Evolutionary conservation across 129 eudicot genomes (phyloP).

Genomic region (Ambrosia artemisiifolia): DNA sequence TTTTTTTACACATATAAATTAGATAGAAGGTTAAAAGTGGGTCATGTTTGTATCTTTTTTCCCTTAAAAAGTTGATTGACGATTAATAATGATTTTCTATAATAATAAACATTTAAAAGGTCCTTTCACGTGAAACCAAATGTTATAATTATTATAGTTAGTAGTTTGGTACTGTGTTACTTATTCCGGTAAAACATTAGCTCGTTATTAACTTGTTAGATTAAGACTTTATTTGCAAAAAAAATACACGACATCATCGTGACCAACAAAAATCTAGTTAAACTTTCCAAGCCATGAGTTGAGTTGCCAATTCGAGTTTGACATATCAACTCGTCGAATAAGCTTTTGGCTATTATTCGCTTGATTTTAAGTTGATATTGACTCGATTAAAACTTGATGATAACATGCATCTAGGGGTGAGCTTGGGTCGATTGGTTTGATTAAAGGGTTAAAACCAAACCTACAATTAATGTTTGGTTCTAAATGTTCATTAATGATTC

Average conservation of each 20-base stretch:
- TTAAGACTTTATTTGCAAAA: too few species aligned
- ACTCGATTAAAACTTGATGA: too few species aligned
- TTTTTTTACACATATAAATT: neutral
- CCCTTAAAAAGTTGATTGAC: slow-evolving; percentile 6
- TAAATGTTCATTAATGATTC: too few species aligned
- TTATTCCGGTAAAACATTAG: too few species aligned
- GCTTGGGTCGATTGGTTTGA: too few species aligned
- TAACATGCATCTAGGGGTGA: too few species aligned
- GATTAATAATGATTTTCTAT: neutral
- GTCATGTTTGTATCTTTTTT: neutral
- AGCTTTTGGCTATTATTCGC: neutral
- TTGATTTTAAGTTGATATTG: neutral
- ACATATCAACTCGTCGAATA: neutral
- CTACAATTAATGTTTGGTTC: too few species aligned
- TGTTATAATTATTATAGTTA: neutral
- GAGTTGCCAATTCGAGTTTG: neutral
- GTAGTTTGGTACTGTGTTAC: neutral
- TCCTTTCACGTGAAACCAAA: neutral
- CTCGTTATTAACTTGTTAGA: too few species aligned
- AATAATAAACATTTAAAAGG: slow-evolving; percentile 10
- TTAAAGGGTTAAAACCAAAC: too few species aligned
- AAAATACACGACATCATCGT: too few species aligned
- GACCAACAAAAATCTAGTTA: too few species aligned
- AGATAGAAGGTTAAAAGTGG: slow-evolving; percentile 7
- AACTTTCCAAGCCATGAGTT: neutral